Base-by-base conservation (phyloP, 768 basidiomycete species). In the Holtermannia corniformis region DNA sequence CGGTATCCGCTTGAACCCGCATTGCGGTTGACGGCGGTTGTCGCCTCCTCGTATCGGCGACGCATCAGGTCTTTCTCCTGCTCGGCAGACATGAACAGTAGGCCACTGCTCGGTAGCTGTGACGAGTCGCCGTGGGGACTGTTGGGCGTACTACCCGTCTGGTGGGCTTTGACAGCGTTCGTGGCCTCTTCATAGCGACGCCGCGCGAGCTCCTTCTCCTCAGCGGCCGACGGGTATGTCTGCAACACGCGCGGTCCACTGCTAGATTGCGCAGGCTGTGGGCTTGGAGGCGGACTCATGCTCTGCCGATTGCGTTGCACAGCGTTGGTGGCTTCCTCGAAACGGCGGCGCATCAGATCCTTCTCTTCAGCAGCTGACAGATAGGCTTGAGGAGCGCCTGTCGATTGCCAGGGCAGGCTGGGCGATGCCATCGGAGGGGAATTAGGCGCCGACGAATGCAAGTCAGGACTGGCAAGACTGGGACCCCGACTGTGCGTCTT, bases 161-260 rank as follows among this genome's bases (percentile, higher is more conserved):
- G 40, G n/a, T n/a, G n/a, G n/a, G n/a, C n/a, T n/a, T n/a, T n/a
- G 4, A 59, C 51, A n/a, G 50, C 21, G 44, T 21, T 37, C 19
- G 52, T 62, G 21, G 70, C 67, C 13, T 56, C 55, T 52, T 69
- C 65, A 52, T 64, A 68, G 42, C 64, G 42, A 21, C 44, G 46
- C 27, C 58, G 43, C 70, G 65, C 68, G 26, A 19, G 10, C n/a
- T 52, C 26, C 44, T 41, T 46, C 41, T 20, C 26, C 10, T 22
- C 5, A 7, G 14, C 43, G 25, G 42, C 11, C 5, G 44, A 52
- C 13, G 32, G 43, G n/a, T n/a, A 24, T 4, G 44, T 13, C 12
- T 4, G 4, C 23, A 5, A 3, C 7, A n/a, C n/a, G n/a, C n/a
- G n/a, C n/a, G n/a, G n/a, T n/a, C n/a, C n/a, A n/a, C n/a, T n/a